A percentile compares a stretch with the other conserved stretches of the same genome.
phyloP scores from a whole-genome alignment of 495 filamentous ascomycete genomes.

The Amphirosellinia nigrospora region DNA sequence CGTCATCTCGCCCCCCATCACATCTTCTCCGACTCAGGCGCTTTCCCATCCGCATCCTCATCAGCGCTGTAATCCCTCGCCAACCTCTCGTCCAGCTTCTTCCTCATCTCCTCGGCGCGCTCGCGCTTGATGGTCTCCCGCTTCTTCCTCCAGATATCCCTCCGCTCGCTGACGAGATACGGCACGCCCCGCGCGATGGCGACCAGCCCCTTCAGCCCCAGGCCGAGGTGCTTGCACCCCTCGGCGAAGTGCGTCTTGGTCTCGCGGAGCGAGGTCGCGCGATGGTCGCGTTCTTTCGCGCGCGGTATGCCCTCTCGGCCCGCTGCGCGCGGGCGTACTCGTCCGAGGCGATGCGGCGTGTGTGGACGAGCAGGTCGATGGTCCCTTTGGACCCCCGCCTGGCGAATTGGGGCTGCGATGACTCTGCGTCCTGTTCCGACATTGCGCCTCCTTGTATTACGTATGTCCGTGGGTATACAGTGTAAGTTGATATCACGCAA shows the following conservation, averaged over 20 bases:
- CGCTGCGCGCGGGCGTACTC: constrained; percentile 34
- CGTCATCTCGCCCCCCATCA: neutral
- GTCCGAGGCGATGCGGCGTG: constrained; percentile 33
- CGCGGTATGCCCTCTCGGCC: constrained; percentile 39
- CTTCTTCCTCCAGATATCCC: constrained; percentile 23
- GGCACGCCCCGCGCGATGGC: constrained; percentile 28
- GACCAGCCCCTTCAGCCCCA: constrained; percentile 28
- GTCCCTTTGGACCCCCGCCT: constrained; percentile 31
- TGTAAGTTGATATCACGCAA: neutral
- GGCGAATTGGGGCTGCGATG: constrained; percentile 6
- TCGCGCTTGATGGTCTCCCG: constrained; percentile 14
- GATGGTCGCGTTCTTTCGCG: constrained; percentile 35
- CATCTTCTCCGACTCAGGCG: constrained; percentile 5
- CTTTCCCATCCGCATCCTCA: neutral
- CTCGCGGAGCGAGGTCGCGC: constrained; percentile 37
- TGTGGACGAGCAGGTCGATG: constrained; percentile 36
- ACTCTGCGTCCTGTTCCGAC: neutral
- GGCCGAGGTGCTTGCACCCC: constrained; percentile 32
- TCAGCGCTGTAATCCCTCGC: neutral
- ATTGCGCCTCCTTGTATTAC: neutral
- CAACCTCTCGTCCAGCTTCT: constrained; percentile 30
- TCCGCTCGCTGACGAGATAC: constrained; percentile 31
- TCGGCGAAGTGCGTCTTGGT: constrained; percentile 37
- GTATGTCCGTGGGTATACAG: neutral
- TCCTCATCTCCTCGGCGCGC: constrained; percentile 24